These are phyloP conservation scores for Rhizophagus prolifer DNA, from an alignment of 192 early-diverging fungal genomes.

Conservation along the genomic window DNA sequence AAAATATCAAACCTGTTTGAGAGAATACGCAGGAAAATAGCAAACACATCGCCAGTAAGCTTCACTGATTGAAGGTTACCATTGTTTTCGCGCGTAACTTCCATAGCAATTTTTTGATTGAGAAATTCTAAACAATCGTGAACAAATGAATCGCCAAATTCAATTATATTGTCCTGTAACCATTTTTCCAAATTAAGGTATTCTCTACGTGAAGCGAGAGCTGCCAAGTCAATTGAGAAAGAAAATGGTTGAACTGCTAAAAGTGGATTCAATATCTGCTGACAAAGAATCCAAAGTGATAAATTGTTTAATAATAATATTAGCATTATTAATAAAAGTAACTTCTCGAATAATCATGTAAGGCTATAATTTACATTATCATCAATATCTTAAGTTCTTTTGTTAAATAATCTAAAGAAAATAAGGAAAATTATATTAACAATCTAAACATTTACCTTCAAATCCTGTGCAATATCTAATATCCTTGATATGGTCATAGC, in stretches of 20 bases:
- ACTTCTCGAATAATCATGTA: background rate
- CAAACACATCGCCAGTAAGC: conserved; percentile 65
- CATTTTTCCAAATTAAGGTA: conserved; percentile 84
- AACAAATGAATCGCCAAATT: conserved; percentile 66
- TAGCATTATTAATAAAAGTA: background rate
- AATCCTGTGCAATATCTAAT: conserved; percentile 76
- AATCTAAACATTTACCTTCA: conserved; percentile 54
- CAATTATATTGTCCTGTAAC: conserved; percentile 69
- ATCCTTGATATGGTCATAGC: conserved; percentile 55
- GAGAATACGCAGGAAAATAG: conserved; percentile 67
- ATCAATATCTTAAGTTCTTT: too few species aligned
- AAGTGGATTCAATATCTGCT: conserved; percentile 67
- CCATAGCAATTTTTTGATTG: conserved; percentile 57
- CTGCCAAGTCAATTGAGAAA: conserved; percentile 79
- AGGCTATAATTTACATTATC: too few species aligned
- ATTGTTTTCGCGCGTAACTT: conserved; percentile 47
- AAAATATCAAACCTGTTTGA: conserved; percentile 42
- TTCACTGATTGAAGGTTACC: conserved; percentile 43
- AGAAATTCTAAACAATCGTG: conserved; percentile 76
- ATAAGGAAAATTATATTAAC: too few species aligned
- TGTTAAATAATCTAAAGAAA: too few species aligned
- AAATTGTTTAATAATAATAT: background rate
- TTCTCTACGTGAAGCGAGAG: conserved; percentile 74
- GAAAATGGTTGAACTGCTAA: conserved; percentile 64
- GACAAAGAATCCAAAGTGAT: background rate